Conservation (phyloP, 257 asterid species). For the Nyctanthes arbortristis region DNA sequence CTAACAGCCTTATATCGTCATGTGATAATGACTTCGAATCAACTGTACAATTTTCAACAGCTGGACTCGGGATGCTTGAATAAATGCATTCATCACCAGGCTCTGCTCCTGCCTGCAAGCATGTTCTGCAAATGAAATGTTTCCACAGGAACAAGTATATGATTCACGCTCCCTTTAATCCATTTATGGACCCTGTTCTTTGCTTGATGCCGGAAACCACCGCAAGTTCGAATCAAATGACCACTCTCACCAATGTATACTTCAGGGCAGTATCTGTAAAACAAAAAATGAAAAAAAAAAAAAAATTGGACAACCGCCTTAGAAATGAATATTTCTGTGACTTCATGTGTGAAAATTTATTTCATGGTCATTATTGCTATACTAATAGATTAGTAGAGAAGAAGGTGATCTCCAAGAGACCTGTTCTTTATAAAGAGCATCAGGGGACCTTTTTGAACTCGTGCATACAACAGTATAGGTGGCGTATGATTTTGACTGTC, state of each 20-base stretch:
- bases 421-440: too few relatives aligned
- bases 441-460: too few relatives aligned
- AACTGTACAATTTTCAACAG: conserved; percentile 3
- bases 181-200: conserved; percentile 70
- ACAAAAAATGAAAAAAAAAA: not conserved
- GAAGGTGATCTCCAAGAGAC: too few relatives aligned
- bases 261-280: conserved; percentile 77
- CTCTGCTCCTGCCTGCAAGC: conserved; percentile 79
- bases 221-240: conserved; percentile 75
- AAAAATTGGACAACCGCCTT: not conserved
- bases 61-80: conserved; percentile 15
- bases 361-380: too few relatives aligned
- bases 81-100: conserved; percentile 26
- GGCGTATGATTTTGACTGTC: too few relatives aligned
- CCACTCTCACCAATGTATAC: conserved; percentile 78
- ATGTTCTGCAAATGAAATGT: conserved; percentile 64
- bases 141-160: conserved; percentile 68
- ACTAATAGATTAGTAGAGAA: too few relatives aligned
- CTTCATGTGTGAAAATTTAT: not conserved
- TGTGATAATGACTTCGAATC: conserved; percentile 33
- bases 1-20: conserved; percentile 46
- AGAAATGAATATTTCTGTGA: not conserved
- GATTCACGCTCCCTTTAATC: conserved; percentile 54
- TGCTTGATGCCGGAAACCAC: conserved; percentile 55
- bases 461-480: too few relatives aligned